phyloP scores from a whole-genome alignment of 2,329 filamentous ascomycete species.

The Capronia epimyces region DNA sequence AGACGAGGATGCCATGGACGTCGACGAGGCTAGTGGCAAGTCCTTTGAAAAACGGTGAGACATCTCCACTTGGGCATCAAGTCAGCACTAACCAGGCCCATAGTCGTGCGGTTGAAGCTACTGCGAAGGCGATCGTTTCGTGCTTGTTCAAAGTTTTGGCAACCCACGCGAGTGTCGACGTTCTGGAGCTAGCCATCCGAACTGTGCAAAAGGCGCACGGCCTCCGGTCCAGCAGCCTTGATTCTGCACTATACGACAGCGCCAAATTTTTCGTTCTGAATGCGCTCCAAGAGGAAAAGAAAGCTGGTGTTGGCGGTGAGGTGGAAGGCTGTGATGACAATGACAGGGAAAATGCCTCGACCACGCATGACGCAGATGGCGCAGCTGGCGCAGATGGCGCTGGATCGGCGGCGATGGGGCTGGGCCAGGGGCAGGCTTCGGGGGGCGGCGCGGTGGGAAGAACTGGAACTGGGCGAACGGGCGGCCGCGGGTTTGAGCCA shows the following conservation, averaged over 20 bases:
- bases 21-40: conserved; percentile 46
- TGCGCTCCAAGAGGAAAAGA: conserved; percentile 1
- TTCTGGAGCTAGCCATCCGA: conserved; percentile 19
- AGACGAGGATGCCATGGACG: conserved; percentile 58
- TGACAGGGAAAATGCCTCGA: conserved; percentile 18
- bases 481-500: conserved; percentile 8
- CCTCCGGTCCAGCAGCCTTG: conserved; percentile 11
- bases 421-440: conserved; percentile 5
- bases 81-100: conserved; percentile 15
- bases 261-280: conserved; percentile 21
- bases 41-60: conserved; percentile 18
- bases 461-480: conserved; percentile 8
- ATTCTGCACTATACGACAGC: conserved; percentile 21
- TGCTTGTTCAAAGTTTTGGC: conserved; percentile 26
- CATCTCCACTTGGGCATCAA: conserved; percentile 5
- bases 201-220: conserved; percentile 18
- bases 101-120: conserved; percentile 16
- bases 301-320: conserved; percentile 6
- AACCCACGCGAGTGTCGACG: conserved; percentile 11
- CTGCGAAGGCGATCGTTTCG: conserved; percentile 20
- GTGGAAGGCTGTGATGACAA: conserved; percentile 7
- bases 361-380: conserved; percentile 6
- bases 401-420: neutral
- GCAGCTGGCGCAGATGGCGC: neutral
- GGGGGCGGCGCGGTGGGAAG: neutral